phyloP scores from a whole-genome alignment of 768 basidiomycete genomes.

The Lactifluus echinatus region DNA sequence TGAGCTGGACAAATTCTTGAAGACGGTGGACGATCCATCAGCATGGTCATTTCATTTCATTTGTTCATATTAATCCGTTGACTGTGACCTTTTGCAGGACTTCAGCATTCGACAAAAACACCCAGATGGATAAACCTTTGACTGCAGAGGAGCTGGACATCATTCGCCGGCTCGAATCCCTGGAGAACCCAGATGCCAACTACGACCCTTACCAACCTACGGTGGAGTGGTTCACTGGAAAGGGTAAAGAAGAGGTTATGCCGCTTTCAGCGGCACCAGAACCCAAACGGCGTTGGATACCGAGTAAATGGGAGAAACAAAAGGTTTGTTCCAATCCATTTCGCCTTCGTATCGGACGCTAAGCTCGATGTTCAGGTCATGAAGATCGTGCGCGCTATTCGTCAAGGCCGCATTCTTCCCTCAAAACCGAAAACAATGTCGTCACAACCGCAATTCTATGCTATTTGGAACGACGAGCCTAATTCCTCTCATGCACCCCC shows the following conservation, averaged over 20 bases:
- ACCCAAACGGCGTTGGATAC: constrained; percentile 93
- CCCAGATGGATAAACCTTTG: constrained; percentile 79
- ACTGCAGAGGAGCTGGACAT: constrained; percentile 90
- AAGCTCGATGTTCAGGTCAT: constrained; percentile 55
- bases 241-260: constrained; percentile 92
- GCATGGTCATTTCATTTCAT: constrained; percentile 53
- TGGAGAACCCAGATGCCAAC: constrained; percentile 81
- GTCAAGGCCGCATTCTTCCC: constrained; percentile 88
- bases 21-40: constrained; percentile 85
- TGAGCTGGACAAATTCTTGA: constrained; percentile 93
- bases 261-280: constrained; percentile 86
- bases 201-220: constrained; percentile 94
- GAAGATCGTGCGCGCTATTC: constrained; percentile 98
- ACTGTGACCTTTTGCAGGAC: constrained; percentile 47
- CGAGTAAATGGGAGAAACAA: constrained; percentile 99
- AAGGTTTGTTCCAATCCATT: constrained; percentile 47
- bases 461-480: constrained; percentile 82
- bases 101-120: constrained; percentile 82
- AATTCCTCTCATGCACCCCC: constrained; percentile 73
- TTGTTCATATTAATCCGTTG: not conserved
- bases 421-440: constrained; percentile 74
- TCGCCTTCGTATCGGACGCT: not conserved
- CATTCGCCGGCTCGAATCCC: constrained; percentile 80
- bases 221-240: constrained; percentile 94
- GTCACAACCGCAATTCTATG: constrained; percentile 62